Percentiles rank a stretch among this genome's conserved stretches.
Conservation (phyloP, 768 basidiomycete genomes). For the Leccinum imitatum region DNA sequence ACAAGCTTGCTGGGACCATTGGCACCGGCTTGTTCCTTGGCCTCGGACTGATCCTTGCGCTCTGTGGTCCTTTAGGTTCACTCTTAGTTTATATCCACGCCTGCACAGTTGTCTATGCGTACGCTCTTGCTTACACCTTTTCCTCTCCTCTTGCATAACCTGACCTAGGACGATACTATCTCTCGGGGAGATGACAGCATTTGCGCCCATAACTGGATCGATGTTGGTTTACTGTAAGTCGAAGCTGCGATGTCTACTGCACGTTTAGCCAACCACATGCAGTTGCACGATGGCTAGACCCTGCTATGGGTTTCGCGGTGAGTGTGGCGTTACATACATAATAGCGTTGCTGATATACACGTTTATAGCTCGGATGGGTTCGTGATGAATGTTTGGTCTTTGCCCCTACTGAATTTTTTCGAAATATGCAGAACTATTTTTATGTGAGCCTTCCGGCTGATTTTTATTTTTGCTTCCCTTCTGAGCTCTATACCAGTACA, state of each 20-base stretch:
- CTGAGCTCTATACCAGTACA: constrained; percentile 8
- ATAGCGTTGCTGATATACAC: neutral
- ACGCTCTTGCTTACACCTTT: constrained; percentile 2
- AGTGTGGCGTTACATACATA: neutral
- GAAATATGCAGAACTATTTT: constrained; percentile 33
- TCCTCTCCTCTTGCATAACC: neutral
- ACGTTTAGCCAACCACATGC: neutral
- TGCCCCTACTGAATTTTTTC: constrained; percentile 1
- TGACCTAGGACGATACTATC: constrained; percentile 29
- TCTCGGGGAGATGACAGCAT: constrained; percentile 32
- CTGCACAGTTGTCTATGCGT: constrained; percentile 31
- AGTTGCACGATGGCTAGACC: constrained; percentile 36
- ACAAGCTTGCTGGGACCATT: constrained; percentile 30
- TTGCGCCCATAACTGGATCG: constrained; percentile 31
- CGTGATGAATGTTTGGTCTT: neutral
- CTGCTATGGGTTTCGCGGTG: constrained; percentile 32
- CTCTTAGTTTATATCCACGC: constrained; percentile 31
- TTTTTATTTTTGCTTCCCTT: neutral
- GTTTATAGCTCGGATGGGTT: constrained; percentile 27
- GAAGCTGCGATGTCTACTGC: neutral
- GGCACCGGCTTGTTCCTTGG: constrained; percentile 35
- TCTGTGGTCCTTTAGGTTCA: constrained; percentile 30
- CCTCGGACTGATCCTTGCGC: constrained; percentile 27
- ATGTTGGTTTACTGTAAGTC: constrained; percentile 29
- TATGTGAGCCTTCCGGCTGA: constrained; percentile 19